Base-by-base conservation (phyloP, 2,329 filamentous ascomycete species). In the Penicillium hordei region DNA sequence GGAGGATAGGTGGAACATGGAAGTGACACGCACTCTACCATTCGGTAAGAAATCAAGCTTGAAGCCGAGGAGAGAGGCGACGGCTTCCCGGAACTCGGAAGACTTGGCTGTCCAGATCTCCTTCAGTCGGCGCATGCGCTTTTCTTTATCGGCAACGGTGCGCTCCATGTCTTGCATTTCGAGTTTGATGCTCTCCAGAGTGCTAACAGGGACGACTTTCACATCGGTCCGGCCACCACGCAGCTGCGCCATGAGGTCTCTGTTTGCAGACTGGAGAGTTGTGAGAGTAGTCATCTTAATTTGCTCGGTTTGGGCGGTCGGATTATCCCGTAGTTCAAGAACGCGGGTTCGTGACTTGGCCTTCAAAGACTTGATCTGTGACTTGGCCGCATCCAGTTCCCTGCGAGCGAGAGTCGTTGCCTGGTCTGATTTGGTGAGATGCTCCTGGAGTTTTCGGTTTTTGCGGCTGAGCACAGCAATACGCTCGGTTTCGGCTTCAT, bases 31-130 rank as follows among this genome's bases (percentile, higher is more conserved):
- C 76, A 97, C 95, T 69, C 96, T 93, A 42, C 94, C 94, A 73
- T 96, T 96, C n/a, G 93, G 92, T 72, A 97, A 89, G 73, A 99
- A 97, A 33, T 94, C 92, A 13, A 97, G 86, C 52, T 93, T 93
- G 89, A 93, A 99, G 0, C 94, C 94, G 0, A 99, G 83, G 0
- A 96, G 89, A 21, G 88, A 91, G 62, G 93, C 93, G 58, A 99
- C 93, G 33, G 93, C 91, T 76, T 97, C 92, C 49, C 95, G 91
- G 78, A 99, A 97, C 77, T 99, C 94, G 67, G 89, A 86, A 1
- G 90, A 92, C 74, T 97, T 99, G 65, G 89, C 85, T 0, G 86
- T 86, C 89, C 91, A 99, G 57, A 97, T 94, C 70, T 97, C 90
- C 67, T 95, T 96, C 13, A 97, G 86, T 2, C 94, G 89, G 23